Evolutionary conservation across 441 rosid species (phyloP).

Genomic region (Bocquillonia castaneifolia): DNA sequence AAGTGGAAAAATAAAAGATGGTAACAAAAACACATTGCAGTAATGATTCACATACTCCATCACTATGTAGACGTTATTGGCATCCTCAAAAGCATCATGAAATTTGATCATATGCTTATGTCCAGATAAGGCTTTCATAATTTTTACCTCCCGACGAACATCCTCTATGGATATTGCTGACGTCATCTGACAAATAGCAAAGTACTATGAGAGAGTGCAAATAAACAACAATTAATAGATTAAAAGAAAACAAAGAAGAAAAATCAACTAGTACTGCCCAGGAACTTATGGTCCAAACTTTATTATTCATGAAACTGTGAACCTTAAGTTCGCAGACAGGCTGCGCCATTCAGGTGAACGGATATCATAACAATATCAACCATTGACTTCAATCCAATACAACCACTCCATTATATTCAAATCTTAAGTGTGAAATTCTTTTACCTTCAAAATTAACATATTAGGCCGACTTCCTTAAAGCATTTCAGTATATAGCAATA

Average conservation of each 20-base stretch:
- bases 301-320: background rate
- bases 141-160: conserved; percentile 89
- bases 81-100: conserved; percentile 90
- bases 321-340: background rate
- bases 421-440: background rate
- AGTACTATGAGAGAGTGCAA: background rate
- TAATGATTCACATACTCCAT: conserved; percentile 70
- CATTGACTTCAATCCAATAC: background rate
- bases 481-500: no score
- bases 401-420: background rate
- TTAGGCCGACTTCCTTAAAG: background rate
- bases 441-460: background rate
- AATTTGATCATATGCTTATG: conserved; percentile 73
- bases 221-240: background rate
- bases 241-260: background rate
- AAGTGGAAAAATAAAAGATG: background rate
- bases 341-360: background rate
- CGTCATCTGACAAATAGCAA: conserved; percentile 59
- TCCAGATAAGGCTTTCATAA: conserved; percentile 78
- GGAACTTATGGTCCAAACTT: background rate
- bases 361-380: background rate
- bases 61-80: conserved; percentile 85
- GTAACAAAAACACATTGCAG: background rate
- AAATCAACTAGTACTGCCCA: background rate
- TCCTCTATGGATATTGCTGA: conserved; percentile 91